Evolutionary conservation across 305 asterid genomes (phyloP), one percentile per base, ranked within the genome.

Genomic region (Solanum aculeatissimum): DNA sequence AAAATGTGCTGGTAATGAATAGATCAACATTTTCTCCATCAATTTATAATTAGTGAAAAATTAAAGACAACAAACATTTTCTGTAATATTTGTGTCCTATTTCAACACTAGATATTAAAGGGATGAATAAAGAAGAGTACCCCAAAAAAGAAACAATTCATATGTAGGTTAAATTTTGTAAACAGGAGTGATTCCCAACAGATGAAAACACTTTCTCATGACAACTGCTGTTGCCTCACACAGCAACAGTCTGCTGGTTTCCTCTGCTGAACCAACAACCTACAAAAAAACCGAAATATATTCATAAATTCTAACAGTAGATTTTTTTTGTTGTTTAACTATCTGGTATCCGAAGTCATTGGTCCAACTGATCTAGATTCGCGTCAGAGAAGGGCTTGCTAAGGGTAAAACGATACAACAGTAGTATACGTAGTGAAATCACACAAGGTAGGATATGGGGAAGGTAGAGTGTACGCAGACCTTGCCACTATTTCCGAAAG

Each of bases 211-310:
- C 84, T 93, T 90, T 53, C 99, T 89, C 97, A 97, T 97, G 55
- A 95, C 98, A 66, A 92, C 90, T 25, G 97, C 98, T 2, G 99
- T 95, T 69, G 99, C 98, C 91, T 97, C 98, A 47, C 99, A 95
- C 27, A 97, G 85, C 88, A 97, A 84, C 19, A 97, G 98, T 57
- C 99, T 85, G 70, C 98, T 95, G 2, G 90, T 86, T 94, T 95
- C 98, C 92, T 51, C 82, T 0, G 90, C 87, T 7, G 98, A 93
- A 60, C 97, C 97, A 86, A 93, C 95, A n/a, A 97, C 98, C 99
- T 97, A 84, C 85, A 21, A 77, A 10, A 32, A 19, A 51, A 51
- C 29, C 65, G 14, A 51, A 51, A 77, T 49, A 51, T 51, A 2
- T 5, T 16, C 21, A 40, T 77, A 10, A 77, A 29, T 51, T 16